Evolutionary conservation across 495 filamentous ascomycete genomes (phyloP), one percentile per base, ranked within the genome.

Genomic region (Hypoxylon cercidicola): DNA sequence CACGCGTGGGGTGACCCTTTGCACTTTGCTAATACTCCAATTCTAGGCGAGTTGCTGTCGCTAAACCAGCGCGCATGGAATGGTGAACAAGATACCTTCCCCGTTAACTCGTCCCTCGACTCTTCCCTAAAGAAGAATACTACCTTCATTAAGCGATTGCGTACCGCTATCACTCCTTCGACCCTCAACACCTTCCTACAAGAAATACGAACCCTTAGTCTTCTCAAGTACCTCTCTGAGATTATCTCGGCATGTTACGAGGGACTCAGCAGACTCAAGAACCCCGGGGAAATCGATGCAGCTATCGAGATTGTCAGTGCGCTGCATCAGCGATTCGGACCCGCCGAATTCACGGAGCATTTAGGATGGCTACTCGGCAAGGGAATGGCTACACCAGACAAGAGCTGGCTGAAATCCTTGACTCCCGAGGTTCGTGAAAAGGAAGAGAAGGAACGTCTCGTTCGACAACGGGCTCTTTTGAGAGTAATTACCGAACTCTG

Each of bases 71-170:
- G 85, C 78, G 91, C 88, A 23, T 99, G 95, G 95, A 81, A 89
- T 73, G 94, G 91, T 50, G 91, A 96, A 65, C 87, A 81, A 80
- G 94, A 90, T 80, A 77, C 96, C 30, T 96, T 96, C 73, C 83
- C 87, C 32, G 87, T 93, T 60, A 85, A 82, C 75, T 83, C 85
- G 56, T 91, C 92, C 21, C 89, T 99, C 62, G 96, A 99, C 75
- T 97, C 96, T 15, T 94, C 93, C 28, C 84, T 99, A 69, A 98
- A 97, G 82, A 99, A 98, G 78, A 99, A 99, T 71, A 99, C 95
- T 11, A 93, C 94, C 58, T 97, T 98, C 76, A 99, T 99, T 75
- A 97, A 97, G 77, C 90, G 96, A 52, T 83, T 98, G 32, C 91
- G 95, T 34, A 97, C 95, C 23, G 91, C 93, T 39, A 89, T 98